These are phyloP conservation scores for Suillus placidus DNA, from an alignment of 768 basidiomycete genomes.

Conservation along the genomic window DNA sequence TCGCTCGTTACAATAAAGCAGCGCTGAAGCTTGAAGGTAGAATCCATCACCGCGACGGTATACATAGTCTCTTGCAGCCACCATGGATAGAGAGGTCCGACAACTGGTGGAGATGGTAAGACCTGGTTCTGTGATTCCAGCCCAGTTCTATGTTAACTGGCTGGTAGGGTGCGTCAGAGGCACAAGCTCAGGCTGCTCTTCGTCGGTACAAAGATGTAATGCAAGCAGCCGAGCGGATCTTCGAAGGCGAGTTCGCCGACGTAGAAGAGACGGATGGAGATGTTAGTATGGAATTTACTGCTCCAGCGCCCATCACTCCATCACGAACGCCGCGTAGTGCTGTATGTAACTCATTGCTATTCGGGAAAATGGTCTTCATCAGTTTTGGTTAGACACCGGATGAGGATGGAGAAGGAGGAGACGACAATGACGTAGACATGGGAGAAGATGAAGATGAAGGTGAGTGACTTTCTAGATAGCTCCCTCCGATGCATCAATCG, in stretches of 20 bases:
- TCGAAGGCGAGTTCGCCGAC: constrained; percentile 82
- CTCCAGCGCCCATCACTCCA: constrained; percentile 30
- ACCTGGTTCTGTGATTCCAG: constrained; percentile 8
- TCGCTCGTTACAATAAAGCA: constrained; percentile 14
- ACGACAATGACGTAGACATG: constrained; percentile 50
- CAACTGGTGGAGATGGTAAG: constrained; percentile 68
- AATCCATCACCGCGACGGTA: constrained; percentile 3
- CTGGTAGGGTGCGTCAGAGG: constrained; percentile 74
- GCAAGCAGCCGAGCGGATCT: constrained; percentile 86
- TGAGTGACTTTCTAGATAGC: constrained; percentile 21
- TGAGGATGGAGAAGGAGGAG: constrained; percentile 46
- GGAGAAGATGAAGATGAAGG: constrained; percentile 58
- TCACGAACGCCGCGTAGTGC: constrained; percentile 28
- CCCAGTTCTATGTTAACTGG: constrained; percentile 2
- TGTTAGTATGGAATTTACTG: constrained; percentile 44
- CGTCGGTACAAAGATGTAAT: constrained; percentile 85
- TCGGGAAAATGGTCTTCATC: not conserved
- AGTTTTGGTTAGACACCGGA: constrained; percentile 55
- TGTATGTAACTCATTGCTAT: constrained; percentile 19
- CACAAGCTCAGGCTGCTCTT: constrained; percentile 84
- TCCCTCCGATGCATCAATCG: not conserved
- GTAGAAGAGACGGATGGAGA: constrained; percentile 57
- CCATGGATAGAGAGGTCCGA: constrained; percentile 56
- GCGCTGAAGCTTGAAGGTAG: constrained; percentile 13
- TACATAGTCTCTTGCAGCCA: constrained; percentile 3